A percentile compares a stretch with the other conserved stretches of the same genome.
Conservation (phyloP, 495 filamentous ascomycete species). For the Hyaloscypha bicolor region DNA sequence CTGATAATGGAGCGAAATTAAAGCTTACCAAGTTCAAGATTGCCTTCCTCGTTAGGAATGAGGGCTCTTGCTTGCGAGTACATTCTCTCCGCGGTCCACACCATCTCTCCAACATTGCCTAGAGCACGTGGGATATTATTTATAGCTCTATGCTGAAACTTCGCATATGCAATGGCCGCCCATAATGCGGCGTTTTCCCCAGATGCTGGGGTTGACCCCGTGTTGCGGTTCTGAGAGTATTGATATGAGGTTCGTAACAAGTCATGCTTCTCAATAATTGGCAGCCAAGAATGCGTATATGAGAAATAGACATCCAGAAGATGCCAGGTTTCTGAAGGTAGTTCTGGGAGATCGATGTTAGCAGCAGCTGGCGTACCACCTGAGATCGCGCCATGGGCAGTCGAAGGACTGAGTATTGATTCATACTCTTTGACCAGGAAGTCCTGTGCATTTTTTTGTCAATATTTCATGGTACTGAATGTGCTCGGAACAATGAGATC, state of each 20-base stretch:
- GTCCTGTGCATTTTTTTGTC: neutral
- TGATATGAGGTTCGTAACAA: conserved; percentile 50
- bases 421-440: conserved; percentile 8
- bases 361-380: conserved; percentile 37
- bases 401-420: conserved; percentile 39
- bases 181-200: conserved; percentile 66
- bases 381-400: conserved; percentile 39
- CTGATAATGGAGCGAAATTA: neutral
- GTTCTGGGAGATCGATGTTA: conserved; percentile 34
- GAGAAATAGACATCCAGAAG: conserved; percentile 74
- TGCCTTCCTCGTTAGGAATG: conserved; percentile 59
- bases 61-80: conserved; percentile 60
- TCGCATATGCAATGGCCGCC: conserved; percentile 60
- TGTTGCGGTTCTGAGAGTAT: conserved; percentile 41
- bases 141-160: conserved; percentile 48
- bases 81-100: conserved; percentile 45
- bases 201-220: conserved; percentile 39
- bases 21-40: conserved; percentile 51
- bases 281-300: conserved; percentile 73
- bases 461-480: neutral
- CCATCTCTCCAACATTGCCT: conserved; percentile 28
- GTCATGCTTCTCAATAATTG: conserved; percentile 70
- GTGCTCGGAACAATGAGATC: neutral
- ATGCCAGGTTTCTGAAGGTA: conserved; percentile 62
- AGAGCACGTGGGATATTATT: conserved; percentile 34